These are phyloP conservation scores for Thalassiosira profunda DNA, from an alignment of 108 stramenopile genomes.

Conservation along the genomic window DNA sequence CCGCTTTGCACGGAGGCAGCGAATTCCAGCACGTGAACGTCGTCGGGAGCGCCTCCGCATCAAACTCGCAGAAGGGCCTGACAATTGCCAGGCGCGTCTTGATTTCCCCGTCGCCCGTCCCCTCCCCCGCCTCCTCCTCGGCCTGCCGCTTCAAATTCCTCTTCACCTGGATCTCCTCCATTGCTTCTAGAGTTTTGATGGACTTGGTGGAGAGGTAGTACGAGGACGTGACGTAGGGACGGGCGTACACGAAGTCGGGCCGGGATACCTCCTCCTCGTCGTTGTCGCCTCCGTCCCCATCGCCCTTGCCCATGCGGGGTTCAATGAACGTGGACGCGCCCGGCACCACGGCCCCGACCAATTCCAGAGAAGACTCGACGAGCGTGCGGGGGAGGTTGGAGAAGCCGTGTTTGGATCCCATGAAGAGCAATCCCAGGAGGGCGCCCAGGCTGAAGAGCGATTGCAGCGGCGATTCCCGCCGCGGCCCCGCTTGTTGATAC, in stretches of 20 bases:
- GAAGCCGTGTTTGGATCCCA: no score
- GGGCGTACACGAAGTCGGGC: constrained; percentile 63
- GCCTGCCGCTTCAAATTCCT: constrained; percentile 13
- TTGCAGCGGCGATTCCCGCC: no score
- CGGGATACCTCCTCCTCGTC: constrained; percentile 15
- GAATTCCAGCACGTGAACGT: constrained; percentile 68
- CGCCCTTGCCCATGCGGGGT: no score
- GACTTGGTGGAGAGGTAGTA: constrained; percentile 58
- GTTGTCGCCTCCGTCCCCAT: neutral
- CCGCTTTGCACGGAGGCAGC: constrained; percentile 62
- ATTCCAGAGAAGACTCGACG: no score
- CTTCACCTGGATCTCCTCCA: constrained; percentile 42
- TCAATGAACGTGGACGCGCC: no score
- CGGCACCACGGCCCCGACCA: no score
- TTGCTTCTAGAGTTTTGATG: constrained; percentile 39
- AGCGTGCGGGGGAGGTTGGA: no score
- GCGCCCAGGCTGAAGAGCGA: no score
- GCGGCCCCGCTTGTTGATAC: no score
- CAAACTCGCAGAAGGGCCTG: constrained; percentile 67
- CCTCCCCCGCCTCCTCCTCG: constrained; percentile 10
- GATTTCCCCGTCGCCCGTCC: constrained; percentile 8
- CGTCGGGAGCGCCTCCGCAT: constrained; percentile 64
- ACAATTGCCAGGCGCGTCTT: constrained; percentile 60
- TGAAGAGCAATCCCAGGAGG: no score
- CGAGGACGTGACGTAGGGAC: constrained; percentile 58